Evolutionary conservation across 2,329 filamentous ascomycete genomes (phyloP).

Genomic region (Verticillium longisporum): DNA sequence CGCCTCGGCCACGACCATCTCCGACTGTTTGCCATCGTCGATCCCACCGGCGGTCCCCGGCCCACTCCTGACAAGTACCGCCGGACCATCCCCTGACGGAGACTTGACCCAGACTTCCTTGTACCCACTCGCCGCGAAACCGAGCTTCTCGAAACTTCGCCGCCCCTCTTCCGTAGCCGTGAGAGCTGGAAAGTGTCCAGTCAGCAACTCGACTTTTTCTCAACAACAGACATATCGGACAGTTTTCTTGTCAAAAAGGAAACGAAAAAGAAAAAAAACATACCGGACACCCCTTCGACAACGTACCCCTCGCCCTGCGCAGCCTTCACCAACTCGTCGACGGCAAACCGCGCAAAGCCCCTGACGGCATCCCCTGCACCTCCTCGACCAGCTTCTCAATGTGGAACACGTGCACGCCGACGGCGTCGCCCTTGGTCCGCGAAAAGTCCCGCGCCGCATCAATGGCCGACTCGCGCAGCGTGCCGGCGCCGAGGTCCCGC

Average conservation of each 20-base stretch:
- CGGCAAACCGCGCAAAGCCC: slow-evolving; percentile 15
- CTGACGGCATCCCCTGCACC: neutral
- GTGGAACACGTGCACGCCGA: slow-evolving; percentile 28
- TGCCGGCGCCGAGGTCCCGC: slow-evolving; percentile 19
- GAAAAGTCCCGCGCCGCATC: slow-evolving; percentile 15
- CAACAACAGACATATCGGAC: no score
- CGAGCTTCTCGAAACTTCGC: slow-evolving; percentile 18
- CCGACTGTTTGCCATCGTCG: neutral
- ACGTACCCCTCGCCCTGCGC: slow-evolving; percentile 1
- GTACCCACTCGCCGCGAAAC: slow-evolving; percentile 20
- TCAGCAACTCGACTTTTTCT: neutral
- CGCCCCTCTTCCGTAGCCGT: slow-evolving; percentile 20
- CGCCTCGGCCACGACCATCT: neutral
- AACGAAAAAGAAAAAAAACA: neutral
- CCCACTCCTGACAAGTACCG: slow-evolving; percentile 1
- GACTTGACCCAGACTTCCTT: slow-evolving; percentile 16
- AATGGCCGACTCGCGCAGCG: slow-evolving; percentile 20
- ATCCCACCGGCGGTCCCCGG: neutral
- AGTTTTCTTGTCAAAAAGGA: no score
- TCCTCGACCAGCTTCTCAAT: slow-evolving; percentile 19
- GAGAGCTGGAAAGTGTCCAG: slow-evolving; percentile 14
- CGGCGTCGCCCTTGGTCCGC: slow-evolving; percentile 2
- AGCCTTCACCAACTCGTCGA: slow-evolving; percentile 12
- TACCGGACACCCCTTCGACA: neutral
- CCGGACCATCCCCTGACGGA: neutral